A percentile compares a stretch with the other conserved stretches of the same genome.
These are phyloP conservation scores for Chlamydomonas reinhardtii DNA, from an alignment of 163 green algal species.

Conservation along the genomic window DNA sequence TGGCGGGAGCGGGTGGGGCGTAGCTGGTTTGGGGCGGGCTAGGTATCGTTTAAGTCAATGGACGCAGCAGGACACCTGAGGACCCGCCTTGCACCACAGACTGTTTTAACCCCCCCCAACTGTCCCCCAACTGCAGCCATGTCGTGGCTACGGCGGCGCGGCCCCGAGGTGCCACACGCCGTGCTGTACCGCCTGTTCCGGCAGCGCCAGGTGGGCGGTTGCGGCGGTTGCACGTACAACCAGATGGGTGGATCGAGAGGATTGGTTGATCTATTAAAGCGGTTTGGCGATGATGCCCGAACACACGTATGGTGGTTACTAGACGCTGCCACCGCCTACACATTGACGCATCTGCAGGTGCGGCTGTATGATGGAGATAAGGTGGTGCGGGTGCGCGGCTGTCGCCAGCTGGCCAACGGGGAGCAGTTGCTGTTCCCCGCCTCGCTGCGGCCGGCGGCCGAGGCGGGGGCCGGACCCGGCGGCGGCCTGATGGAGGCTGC, in stretches of 20 bases:
- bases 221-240: too few relatives aligned
- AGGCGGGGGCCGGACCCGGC: neutral
- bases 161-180: slow-evolving; percentile 30
- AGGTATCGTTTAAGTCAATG: too few relatives aligned
- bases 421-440: slow-evolving; percentile 47
- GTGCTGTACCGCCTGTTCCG: slow-evolving; percentile 41
- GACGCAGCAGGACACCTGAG: too few relatives aligned
- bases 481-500: neutral
- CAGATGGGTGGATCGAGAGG: too few relatives aligned
- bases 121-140: neutral
- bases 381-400: slow-evolving; percentile 12
- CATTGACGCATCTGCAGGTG: neutral
- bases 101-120: too few relatives aligned
- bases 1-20: too few relatives aligned
- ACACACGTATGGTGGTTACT: too few relatives aligned
- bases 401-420: slow-evolving; percentile 5
- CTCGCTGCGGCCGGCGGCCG: neutral
- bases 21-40: too few relatives aligned
- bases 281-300: too few relatives aligned
- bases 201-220: slow-evolving; percentile 30
- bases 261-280: too few relatives aligned
- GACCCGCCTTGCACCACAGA: too few relatives aligned
- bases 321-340: too few relatives aligned
- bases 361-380: slow-evolving; percentile 28
- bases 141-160: slow-evolving; percentile 42